These are phyloP conservation scores for Salicornia ramosissima DNA, from an alignment of 148 eudicot genomes.

Conservation along the genomic window DNA sequence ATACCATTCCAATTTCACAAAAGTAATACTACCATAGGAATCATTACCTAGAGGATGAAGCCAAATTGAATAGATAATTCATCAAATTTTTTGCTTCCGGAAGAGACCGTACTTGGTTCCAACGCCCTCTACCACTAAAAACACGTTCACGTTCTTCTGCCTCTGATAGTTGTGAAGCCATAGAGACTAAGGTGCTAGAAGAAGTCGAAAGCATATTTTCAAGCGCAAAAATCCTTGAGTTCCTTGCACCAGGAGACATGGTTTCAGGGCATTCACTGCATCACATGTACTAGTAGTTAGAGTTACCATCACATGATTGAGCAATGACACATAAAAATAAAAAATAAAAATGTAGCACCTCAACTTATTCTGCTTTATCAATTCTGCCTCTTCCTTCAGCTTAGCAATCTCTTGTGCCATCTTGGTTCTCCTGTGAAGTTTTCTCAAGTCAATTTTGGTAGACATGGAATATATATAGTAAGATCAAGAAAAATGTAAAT, in stretches of 20 bases:
- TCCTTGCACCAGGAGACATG: slow-evolving; percentile 99
- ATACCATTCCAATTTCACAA: neutral
- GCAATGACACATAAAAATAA: neutral
- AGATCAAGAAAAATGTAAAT: neutral
- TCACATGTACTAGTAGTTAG: neutral
- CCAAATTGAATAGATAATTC: slow-evolving; percentile 80
- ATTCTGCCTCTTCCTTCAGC: slow-evolving; percentile 79
- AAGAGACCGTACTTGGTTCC: slow-evolving; percentile 91
- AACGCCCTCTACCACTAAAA: slow-evolving; percentile 88
- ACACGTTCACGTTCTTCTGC: slow-evolving; percentile 94
- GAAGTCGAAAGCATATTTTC: slow-evolving; percentile 97
- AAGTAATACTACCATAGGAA: neutral
- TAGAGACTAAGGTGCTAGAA: slow-evolving; percentile 82
- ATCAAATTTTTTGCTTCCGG: slow-evolving; percentile 83
- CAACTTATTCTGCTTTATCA: slow-evolving; percentile 48
- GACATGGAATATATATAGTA: neutral
- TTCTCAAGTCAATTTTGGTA: neutral
- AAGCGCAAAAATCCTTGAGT: slow-evolving; percentile 83
- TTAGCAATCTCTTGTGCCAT: slow-evolving; percentile 91
- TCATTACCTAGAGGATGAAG: slow-evolving; percentile 75
- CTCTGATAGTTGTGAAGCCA: slow-evolving; percentile 96
- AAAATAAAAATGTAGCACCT: slow-evolving; percentile 33
- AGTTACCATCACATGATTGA: neutral
- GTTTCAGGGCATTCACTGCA: slow-evolving; percentile 57
- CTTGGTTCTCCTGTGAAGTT: slow-evolving; percentile 63